Percentiles rank a stretch among this genome's conserved stretches.
Conservation (phyloP, 1,139 yeast genomes). For the Candida sp. region DNA sequence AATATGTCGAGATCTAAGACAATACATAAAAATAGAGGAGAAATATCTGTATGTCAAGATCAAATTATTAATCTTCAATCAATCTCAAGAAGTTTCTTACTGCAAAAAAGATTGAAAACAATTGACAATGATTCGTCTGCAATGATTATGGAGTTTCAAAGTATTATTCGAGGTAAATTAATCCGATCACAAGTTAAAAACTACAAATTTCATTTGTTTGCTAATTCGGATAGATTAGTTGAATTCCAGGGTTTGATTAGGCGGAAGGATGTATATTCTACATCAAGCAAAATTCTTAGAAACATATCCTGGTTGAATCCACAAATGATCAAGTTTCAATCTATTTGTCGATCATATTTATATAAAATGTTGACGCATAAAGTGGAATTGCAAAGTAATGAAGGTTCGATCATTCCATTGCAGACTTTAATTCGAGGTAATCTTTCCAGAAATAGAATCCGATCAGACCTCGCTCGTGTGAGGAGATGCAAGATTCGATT, state of each 20-base stretch:
- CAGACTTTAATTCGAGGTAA: constrained; percentile 36
- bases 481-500: constrained; percentile 11
- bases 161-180: constrained; percentile 23
- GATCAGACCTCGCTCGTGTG: constrained; percentile 14
- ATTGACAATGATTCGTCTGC: constrained; percentile 10
- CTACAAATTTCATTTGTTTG: constrained; percentile 8
- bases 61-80: constrained; percentile 38
- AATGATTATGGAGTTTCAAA: constrained; percentile 19
- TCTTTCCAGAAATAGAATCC: constrained; percentile 18
- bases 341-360: constrained; percentile 28
- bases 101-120: constrained; percentile 10
- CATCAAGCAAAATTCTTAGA: constrained; percentile 19
- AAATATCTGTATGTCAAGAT: constrained; percentile 20
- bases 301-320: constrained; percentile 22
- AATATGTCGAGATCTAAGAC: constrained; percentile 29
- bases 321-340: constrained; percentile 26
- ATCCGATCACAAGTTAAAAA: constrained; percentile 12
- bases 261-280: constrained; percentile 19
- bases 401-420: constrained; percentile 18
- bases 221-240: constrained; percentile 8
- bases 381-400: constrained; percentile 8
- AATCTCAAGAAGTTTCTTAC: constrained; percentile 24
- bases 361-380: constrained; percentile 17
- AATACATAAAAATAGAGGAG: constrained; percentile 38
- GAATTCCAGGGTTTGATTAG: constrained; percentile 28